Evolutionary conservation across 2,329 filamentous ascomycete genomes (phyloP).

Genomic region (Colletotrichum kahawae): DNA sequence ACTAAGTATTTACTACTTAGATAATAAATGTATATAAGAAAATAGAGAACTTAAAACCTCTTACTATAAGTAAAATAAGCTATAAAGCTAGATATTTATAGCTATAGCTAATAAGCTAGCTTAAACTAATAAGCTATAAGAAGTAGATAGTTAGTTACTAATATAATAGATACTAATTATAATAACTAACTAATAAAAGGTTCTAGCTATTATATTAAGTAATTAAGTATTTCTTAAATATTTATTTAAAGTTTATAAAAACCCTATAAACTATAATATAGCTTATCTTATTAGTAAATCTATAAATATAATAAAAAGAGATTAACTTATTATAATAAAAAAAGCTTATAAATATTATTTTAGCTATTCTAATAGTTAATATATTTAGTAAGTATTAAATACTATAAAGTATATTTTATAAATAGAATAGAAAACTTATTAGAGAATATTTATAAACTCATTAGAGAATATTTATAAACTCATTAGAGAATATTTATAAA

Average conservation of each 20-base stretch:
- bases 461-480: not conserved
- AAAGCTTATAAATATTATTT: not conserved
- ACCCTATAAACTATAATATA: not conserved
- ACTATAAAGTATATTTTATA: not conserved
- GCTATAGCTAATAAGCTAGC: not conserved
- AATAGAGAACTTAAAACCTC: not conserved
- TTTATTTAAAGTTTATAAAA: too few species aligned
- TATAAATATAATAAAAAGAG: not conserved
- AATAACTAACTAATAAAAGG: too few species aligned
- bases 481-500: not conserved
- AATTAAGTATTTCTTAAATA: too few species aligned
- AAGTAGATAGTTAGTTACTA: not conserved
- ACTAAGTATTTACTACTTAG: not conserved
- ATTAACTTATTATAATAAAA: not conserved
- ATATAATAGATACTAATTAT: too few species aligned
- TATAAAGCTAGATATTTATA: not conserved
- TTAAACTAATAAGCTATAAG: not conserved
- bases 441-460: not conserved
- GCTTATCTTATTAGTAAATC: not conserved
- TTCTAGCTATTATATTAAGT: too few species aligned
- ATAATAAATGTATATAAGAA: not conserved
- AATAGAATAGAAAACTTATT: not conserved
- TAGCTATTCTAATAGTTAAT: not conserved
- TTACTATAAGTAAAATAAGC: not conserved
- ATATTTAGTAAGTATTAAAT: not conserved